Evolutionary conservation across 805 yeast genomes (phyloP), one percentile per base, ranked within the genome.

Genomic region (Sungouiozyma intestinalis): DNA sequence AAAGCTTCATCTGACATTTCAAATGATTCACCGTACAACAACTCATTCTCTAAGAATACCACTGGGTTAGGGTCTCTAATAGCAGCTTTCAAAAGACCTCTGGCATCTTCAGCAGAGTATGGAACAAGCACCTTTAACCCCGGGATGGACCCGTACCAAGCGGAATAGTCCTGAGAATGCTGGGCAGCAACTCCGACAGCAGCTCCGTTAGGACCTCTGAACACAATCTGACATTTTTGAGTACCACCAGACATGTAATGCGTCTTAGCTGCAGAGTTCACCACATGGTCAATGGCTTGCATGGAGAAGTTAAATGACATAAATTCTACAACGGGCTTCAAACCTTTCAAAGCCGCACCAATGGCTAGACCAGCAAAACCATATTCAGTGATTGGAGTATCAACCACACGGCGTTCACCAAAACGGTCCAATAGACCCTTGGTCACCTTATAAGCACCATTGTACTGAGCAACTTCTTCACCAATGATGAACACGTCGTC

Each of bases 161-260:
- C 87, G 43, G 95, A 75, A 67, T 79, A 92, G 71, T 87, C 94
- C 72, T 92, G 99, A 20, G 98, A 92, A 72, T 92, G 99, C 71
- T 92, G 99, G 45, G 99, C 99, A 57, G 78, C 99, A 55, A 92
- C 98, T 77, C 97, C 97, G 39, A 97, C 97, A 54, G 98, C 96
- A 39, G 98, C 96, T 69, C 98, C 99, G 68, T 92, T 92, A 48
- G 99, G 97, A 60, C 99, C 99, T 71, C 99, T 82, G 76, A 92
- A 92, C 42, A 95, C 88, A 62, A 90, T 85, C 69, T 85, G 88
- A 74, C 97, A 88, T 49, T 90, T 90, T 69, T 88, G 96, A 49
- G 80, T 84, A 74, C 99, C 99, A 66, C 99, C 99, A 50, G 96
- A 85, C 99, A 92, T 92, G 74, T 92, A 92, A 68, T 79, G 86